Percentiles rank a stretch among this genome's conserved stretches.
Evolutionary conservation across 164 flowering plant species (phyloP).

Genomic region (Tetracentron sinense): DNA sequence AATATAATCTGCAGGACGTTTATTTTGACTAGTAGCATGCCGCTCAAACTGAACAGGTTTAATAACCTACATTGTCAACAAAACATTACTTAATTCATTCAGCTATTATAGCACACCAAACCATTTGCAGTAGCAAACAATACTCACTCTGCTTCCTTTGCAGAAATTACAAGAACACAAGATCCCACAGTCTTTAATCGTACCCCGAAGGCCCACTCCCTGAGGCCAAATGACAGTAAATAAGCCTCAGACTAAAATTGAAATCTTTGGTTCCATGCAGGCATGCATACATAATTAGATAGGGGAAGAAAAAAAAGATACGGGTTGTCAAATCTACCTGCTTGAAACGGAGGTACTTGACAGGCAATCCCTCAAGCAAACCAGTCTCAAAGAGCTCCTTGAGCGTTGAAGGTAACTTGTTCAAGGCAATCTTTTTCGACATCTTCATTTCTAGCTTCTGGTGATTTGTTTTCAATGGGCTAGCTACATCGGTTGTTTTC

Average conservation of each 20-base stretch:
- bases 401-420: constrained; percentile 40
- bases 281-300: background rate
- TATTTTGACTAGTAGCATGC: constrained; percentile 61
- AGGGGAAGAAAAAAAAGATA: background rate
- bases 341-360: constrained; percentile 42
- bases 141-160: constrained; percentile 50
- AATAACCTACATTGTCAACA: constrained; percentile 35
- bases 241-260: background rate
- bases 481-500: background rate
- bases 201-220: constrained; percentile 43
- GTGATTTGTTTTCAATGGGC: constrained; percentile 11
- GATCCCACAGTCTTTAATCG: constrained; percentile 50
- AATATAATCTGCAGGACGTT: constrained; percentile 50
- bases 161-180: constrained; percentile 58
- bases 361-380: constrained; percentile 58
- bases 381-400: constrained; percentile 68
- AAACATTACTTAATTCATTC: background rate
- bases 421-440: constrained; percentile 26
- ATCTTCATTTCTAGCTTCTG: constrained; percentile 21
- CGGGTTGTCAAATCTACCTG: constrained; percentile 32
- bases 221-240: background rate
- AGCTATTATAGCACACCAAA: background rate
- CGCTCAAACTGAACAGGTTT: constrained; percentile 45
- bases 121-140: background rate
- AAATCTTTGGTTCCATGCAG: background rate